Base-by-base conservation (phyloP, 2,329 filamentous ascomycete species). In the Coleophoma cylindrospora region DNA sequence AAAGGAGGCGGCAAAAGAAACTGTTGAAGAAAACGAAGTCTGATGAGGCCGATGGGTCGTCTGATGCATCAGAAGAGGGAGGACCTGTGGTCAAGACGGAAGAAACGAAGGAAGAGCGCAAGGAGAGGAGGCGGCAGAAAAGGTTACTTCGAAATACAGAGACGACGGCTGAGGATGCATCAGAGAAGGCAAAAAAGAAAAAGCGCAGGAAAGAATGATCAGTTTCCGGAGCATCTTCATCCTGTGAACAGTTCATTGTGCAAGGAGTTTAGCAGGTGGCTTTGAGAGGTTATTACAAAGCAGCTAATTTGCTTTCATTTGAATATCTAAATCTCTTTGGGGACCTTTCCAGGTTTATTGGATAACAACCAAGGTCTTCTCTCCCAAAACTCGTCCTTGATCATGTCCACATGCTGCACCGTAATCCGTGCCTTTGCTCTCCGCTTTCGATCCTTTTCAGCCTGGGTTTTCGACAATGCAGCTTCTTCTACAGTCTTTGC, bases 361-460 rank as follows among this genome's bases (percentile, higher is more conserved):
- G 85, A 88, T 48, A 91, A 65, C 50, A 94, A 75, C 89, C 91
- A 97, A 2, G 91, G 91, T 64, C 91, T 77, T 61, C 77, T 79
- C 56, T 89, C 79, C 94, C 94, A 99, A 65, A 99, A 99, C 3
- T 89, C 87, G 68, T 97, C 89, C 61, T 87, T 91, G 69, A 99
- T 97, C 61, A 99, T 88, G 70, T 99, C 94, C 52, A 94, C 71
- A 72, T 97, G 91, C 64, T 91, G 85, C 36, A 95, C 77, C 34
- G 89, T 80, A 43, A 99, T 84, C 47, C 79, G 79, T 1, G 91
- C 91, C 68, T 96, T 96, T 52, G 80, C 77, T 48, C 87, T 80
- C 55, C 83, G 78, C 73, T 96, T 97, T 64, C 77, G 85, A 55
- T 95, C 84, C 60, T 87, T 95, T 51, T 96, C 89, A 17, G 77